Percentiles rank a stretch among this genome's conserved stretches.
These are phyloP conservation scores for Xylaria venustula DNA, from an alignment of 495 filamentous ascomycete genomes.

Conservation along the genomic window DNA sequence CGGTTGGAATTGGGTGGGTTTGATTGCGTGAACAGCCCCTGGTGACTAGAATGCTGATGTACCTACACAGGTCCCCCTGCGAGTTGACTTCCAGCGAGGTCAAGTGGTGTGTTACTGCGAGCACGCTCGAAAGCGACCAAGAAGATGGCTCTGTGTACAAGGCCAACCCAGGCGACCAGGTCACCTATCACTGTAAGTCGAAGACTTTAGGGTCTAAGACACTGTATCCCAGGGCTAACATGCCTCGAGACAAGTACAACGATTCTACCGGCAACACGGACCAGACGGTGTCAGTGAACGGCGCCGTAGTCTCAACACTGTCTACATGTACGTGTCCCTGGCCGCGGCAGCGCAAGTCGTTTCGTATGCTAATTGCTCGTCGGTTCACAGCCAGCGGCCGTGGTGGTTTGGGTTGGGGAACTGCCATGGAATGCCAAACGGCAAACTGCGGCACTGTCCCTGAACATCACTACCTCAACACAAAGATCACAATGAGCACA, in stretches of 20 bases:
- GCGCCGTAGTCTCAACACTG: constrained; percentile 32
- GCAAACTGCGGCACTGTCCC: constrained; percentile 30
- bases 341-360: neutral
- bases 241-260: constrained; percentile 34
- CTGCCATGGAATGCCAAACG: constrained; percentile 40
- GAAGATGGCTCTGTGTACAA: constrained; percentile 12
- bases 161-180: constrained; percentile 8
- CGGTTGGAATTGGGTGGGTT: constrained; percentile 6
- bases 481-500: constrained; percentile 33
- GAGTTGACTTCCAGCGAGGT: constrained; percentile 29
- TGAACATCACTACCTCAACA: constrained; percentile 35
- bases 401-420: constrained; percentile 40
- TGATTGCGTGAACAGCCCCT: neutral
- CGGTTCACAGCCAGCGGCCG: constrained; percentile 17
- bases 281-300: constrained; percentile 40
- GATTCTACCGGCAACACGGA: constrained; percentile 34
- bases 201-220: neutral
- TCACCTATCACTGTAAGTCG: constrained; percentile 8
- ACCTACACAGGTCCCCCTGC: constrained; percentile 10
- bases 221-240: neutral
- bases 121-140: constrained; percentile 14
- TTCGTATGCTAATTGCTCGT: neutral
- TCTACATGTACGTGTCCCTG: constrained; percentile 29
- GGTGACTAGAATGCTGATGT: neutral
- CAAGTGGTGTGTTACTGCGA: constrained; percentile 25